A percentile compares a stretch with the other conserved stretches of the same genome.
These are phyloP conservation scores for Curvularia verruculosa DNA, from an alignment of 2,329 filamentous ascomycete species.

Conservation along the genomic window DNA sequence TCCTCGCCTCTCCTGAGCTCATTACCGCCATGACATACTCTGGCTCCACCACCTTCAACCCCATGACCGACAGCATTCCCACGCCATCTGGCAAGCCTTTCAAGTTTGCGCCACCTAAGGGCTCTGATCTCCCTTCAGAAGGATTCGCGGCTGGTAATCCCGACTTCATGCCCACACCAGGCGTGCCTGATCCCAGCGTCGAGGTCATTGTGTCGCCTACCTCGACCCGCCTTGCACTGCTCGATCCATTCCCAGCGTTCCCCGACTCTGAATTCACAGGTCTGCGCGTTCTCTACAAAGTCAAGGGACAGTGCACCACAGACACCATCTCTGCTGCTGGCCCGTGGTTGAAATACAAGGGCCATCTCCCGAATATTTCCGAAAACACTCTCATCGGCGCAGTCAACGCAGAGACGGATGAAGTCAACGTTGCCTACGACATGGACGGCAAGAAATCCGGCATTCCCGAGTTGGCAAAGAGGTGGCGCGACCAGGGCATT, in stretches of 20 bases:
- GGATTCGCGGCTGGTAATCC: slow-evolving; percentile 85
- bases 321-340: slow-evolving; percentile 98
- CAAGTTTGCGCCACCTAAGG: slow-evolving; percentile 77
- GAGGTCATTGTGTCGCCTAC: slow-evolving; percentile 80
- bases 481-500: slow-evolving; percentile 76
- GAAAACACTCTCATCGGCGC: slow-evolving; percentile 97
- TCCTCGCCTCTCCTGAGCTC: slow-evolving; percentile 93
- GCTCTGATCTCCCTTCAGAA: slow-evolving; percentile 65
- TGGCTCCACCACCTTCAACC: slow-evolving; percentile 93
- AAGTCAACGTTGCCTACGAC: slow-evolving; percentile 93
- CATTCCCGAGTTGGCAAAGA: slow-evolving; percentile 84
- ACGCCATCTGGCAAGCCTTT: slow-evolving; percentile 83
- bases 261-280: slow-evolving; percentile 74
- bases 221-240: slow-evolving; percentile 87
- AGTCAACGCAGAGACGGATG: slow-evolving; percentile 86
- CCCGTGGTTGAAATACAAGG: slow-evolving; percentile 99
- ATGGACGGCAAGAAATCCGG: slow-evolving; percentile 73
- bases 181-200: slow-evolving; percentile 71
- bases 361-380: slow-evolving; percentile 95
- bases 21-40: slow-evolving; percentile 96
- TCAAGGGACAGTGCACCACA: slow-evolving; percentile 97
- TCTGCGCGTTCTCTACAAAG: slow-evolving; percentile 90
- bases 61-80: slow-evolving; percentile 81
- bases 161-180: slow-evolving; percentile 73
- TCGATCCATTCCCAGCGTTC: slow-evolving; percentile 90